Evolutionary conservation across 2,329 filamentous ascomycete species (phyloP), one percentile per base, ranked within the genome.

Genomic region (Ophiostoma quercus): DNA sequence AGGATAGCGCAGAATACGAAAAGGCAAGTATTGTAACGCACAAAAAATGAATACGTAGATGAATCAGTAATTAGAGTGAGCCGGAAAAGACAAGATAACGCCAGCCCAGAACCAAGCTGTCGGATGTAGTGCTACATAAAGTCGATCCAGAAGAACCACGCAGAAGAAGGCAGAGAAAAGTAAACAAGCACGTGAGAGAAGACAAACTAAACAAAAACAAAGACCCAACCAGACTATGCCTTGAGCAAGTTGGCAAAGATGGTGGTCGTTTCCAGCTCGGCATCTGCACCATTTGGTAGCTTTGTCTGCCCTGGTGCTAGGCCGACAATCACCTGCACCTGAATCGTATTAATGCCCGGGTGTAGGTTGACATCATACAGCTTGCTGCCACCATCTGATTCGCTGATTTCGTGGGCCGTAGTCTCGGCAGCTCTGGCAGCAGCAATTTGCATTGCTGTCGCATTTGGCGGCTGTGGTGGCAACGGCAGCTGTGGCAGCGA

Each of bases 201-300:
- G 34, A 25, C 3, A 34, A 29, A 22, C 41, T 29, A 29, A 29
- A 37, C 25, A 68, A 25, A 57, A 54, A 51, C n/a, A 4, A 57
- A 69, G 47, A 68, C 6, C 47, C 5, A 25, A 54, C 19, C 39
- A 34, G 9, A 51, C 32, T 22, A 63, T 47, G 41, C 77, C 79
- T 80, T 85, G 77, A 87, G 79, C 74, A 96, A 79, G 78, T 95
- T 90, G 72, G 90, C 85, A 79, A 91, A 91, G 37, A 95, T 83
- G 1, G 88, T 92, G 70, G 93, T 84, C 74, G 90, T 90, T 80
- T 97, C 93, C 72, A 94, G 82, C 77, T 95, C 92, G 47, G 90
- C 85, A 72, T 89, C 86, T 11, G 87, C 82, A 0, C 86, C 88
- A 34, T 84, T 84, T 0, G 83, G 80, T 51, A 84, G 79, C 71